phyloP scores from a whole-genome alignment of 1,139 yeast species.

The Diutina rugosa region DNA sequence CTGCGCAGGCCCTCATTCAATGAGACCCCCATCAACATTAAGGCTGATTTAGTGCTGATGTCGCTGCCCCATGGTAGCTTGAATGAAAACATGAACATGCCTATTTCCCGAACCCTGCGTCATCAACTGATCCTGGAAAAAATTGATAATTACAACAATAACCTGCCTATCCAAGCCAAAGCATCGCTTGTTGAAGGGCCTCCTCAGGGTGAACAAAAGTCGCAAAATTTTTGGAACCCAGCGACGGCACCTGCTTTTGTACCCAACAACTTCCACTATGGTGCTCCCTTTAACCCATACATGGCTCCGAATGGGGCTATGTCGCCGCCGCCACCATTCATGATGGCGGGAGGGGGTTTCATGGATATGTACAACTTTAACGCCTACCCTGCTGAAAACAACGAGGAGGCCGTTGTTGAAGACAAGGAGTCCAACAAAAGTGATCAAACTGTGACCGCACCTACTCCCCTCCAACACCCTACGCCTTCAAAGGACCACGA shows the following conservation, averaged over 20 bases:
- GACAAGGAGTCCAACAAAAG: background rate
- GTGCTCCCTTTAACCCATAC: slow-evolving; percentile 6
- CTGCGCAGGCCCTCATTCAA: slow-evolving; percentile 40
- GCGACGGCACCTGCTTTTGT: slow-evolving; percentile 49
- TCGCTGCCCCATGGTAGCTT: slow-evolving; percentile 34
- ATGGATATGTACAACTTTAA: background rate
- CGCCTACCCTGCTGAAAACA: background rate
- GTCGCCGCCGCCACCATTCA: slow-evolving; percentile 25
- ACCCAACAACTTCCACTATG: slow-evolving; percentile 15
- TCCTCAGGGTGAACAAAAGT: slow-evolving; percentile 6
- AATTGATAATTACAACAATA: slow-evolving; percentile 43
- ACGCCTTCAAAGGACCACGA: background rate
- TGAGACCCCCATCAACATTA: slow-evolving; percentile 10
- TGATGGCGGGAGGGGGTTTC: slow-evolving; percentile 16
- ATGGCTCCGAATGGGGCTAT: slow-evolving; percentile 13
- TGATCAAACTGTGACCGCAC: background rate
- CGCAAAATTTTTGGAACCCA: slow-evolving; percentile 50
- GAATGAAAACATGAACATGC: slow-evolving; percentile 38
- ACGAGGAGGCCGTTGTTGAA: background rate
- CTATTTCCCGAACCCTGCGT: slow-evolving; percentile 24
- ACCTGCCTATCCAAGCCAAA: slow-evolving; percentile 35
- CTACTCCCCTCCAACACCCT: background rate
- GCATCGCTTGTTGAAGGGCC: slow-evolving; percentile 16
- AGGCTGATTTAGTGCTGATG: slow-evolving; percentile 8
- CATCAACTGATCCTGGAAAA: slow-evolving; percentile 56